phyloP scores from a whole-genome alignment of 768 basidiomycete species.

The Amyloporia xantha region DNA sequence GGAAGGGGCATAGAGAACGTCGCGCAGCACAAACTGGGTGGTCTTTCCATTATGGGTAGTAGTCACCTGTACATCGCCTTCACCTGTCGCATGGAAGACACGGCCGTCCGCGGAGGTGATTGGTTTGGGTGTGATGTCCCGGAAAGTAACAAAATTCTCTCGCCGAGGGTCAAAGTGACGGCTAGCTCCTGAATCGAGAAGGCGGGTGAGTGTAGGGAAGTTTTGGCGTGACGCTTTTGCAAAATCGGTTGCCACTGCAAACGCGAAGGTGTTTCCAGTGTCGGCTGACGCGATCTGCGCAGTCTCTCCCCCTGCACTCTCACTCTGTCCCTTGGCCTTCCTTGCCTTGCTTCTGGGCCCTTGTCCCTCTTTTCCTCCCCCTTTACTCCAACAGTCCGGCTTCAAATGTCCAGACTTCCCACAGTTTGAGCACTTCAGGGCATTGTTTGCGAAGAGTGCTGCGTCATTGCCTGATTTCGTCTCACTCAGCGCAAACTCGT shows the following conservation, averaged over 20 bases:
- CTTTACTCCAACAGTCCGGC: constrained; percentile 14
- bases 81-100: constrained; percentile 14
- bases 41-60: not conserved
- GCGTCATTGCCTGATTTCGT: not conserved
- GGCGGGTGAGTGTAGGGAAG: not conserved
- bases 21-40: not conserved
- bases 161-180: constrained; percentile 13
- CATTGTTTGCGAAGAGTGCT: constrained; percentile 1
- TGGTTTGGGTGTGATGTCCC: constrained; percentile 3
- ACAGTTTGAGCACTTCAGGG: constrained; percentile 16
- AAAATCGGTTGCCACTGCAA: not conserved
- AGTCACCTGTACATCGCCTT: constrained; percentile 10
- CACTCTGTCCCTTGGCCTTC: not conserved
- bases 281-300: not conserved
- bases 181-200: constrained; percentile 15
- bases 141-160: constrained; percentile 9
- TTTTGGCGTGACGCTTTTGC: not conserved
- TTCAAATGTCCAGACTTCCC: constrained; percentile 13
- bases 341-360: constrained; percentile 2
- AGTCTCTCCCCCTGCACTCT: not conserved
- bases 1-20: constrained; percentile 10
- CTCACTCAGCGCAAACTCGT: not conserved
- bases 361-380: constrained; percentile 17
- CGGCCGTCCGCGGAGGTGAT: constrained; percentile 14
- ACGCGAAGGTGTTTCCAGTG: not conserved